Percentiles rank a stretch among this genome's conserved stretches.
phyloP scores from a whole-genome alignment of 805 yeast genomes.

The Saturnispora hagleri region DNA sequence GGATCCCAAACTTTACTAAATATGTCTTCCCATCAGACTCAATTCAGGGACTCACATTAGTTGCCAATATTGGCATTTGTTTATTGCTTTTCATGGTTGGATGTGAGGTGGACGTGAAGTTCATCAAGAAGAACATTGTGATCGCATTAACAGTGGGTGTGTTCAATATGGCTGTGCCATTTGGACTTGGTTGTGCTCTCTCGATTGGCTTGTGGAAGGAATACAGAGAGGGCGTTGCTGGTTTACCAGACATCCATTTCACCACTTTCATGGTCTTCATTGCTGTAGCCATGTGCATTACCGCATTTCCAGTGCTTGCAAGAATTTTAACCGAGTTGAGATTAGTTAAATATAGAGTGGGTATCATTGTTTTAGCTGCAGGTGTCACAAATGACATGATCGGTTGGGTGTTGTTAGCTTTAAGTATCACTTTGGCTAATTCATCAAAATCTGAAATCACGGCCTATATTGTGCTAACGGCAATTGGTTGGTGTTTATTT shows the following conservation, averaged over 20 bases:
- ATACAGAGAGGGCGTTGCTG: constrained; percentile 32
- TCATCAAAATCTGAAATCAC: constrained; percentile 61
- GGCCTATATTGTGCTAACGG: constrained; percentile 56
- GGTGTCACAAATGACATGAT: constrained; percentile 72
- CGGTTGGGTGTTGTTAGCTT: constrained; percentile 75
- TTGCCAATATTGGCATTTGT: constrained; percentile 69
- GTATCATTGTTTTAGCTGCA: constrained; percentile 67
- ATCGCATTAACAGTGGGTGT: constrained; percentile 64
- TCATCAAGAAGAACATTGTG: constrained; percentile 48
- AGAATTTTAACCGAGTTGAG: constrained; percentile 69
- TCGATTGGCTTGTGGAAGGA: constrained; percentile 58
- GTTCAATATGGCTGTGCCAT: constrained; percentile 67
- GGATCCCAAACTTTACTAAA: constrained; percentile 54
- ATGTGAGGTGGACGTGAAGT: constrained; percentile 63
- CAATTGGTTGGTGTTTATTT: constrained; percentile 61
- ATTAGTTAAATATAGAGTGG: constrained; percentile 63
- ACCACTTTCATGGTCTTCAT: constrained; percentile 73
- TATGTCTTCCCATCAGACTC: constrained; percentile 59
- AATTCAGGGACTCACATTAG: constrained; percentile 52
- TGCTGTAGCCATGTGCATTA: constrained; percentile 75
- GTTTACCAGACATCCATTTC: constrained; percentile 38
- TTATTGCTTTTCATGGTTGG: constrained; percentile 71
- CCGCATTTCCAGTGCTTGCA: constrained; percentile 80
- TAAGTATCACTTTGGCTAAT: constrained; percentile 69
- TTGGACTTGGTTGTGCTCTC: constrained; percentile 68